Conservation (phyloP, 371 early-diverging fungal genomes). For the Homolaphlyctis polyrhiza region DNA sequence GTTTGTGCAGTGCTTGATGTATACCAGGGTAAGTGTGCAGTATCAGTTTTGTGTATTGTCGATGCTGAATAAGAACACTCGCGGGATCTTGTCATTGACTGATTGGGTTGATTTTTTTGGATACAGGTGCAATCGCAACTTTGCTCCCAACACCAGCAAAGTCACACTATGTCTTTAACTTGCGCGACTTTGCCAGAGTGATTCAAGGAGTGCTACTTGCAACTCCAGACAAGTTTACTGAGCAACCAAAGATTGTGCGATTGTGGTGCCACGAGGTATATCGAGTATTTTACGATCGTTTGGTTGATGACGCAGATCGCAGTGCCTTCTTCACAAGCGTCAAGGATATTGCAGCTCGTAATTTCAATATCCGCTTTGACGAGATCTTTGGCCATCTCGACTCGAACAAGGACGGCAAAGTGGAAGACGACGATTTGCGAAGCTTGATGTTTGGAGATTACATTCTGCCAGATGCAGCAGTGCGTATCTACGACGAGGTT, state of each 20-base stretch:
- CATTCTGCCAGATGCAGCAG: slow-evolving; percentile 39
- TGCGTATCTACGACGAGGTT: slow-evolving; percentile 48
- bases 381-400: slow-evolving; percentile 44
- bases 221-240: slow-evolving; percentile 36
- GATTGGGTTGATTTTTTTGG: no score
- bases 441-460: slow-evolving; percentile 54
- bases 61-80: background rate
- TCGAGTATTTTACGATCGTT: slow-evolving; percentile 51
- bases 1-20: slow-evolving; percentile 42
- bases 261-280: slow-evolving; percentile 53
- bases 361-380: slow-evolving; percentile 40
- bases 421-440: slow-evolving; percentile 54
- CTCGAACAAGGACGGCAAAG: slow-evolving; percentile 38
- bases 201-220: slow-evolving; percentile 48
- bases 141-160: slow-evolving; percentile 49
- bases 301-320: slow-evolving; percentile 45
- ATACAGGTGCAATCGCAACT: slow-evolving; percentile 31
- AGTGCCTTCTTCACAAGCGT: slow-evolving; percentile 42
- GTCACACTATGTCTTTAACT: slow-evolving; percentile 53
- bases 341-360: slow-evolving; percentile 30
- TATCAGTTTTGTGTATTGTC: background rate
- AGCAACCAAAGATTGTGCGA: slow-evolving; percentile 39
- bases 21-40: slow-evolving; percentile 21
- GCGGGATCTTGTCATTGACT: background rate
- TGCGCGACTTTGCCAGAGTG: slow-evolving; percentile 49